Conservation (phyloP, 2,329 filamentous ascomycete genomes). For the Aspergillus sp. region DNA sequence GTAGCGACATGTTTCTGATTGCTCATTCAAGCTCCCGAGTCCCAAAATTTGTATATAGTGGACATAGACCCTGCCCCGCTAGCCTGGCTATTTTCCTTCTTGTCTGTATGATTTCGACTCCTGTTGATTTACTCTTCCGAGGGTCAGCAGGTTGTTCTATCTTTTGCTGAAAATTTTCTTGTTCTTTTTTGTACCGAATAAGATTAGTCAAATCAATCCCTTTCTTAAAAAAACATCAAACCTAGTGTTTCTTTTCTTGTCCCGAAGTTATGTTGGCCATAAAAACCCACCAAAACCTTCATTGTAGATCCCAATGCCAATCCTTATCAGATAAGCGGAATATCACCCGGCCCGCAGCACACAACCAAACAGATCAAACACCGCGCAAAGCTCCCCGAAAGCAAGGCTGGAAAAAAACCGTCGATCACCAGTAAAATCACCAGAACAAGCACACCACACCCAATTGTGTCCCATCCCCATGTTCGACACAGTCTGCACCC, state of each 20-base stretch:
- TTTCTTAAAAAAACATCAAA: neutral
- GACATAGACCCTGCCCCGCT: neutral
- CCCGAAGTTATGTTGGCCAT: neutral
- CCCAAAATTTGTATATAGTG: conserved; percentile 1
- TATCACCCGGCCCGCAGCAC: conserved; percentile 23
- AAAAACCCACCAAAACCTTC: neutral
- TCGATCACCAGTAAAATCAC: neutral
- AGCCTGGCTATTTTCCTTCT: neutral
- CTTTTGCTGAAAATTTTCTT: neutral
- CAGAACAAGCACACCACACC: neutral
- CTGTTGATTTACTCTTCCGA: neutral
- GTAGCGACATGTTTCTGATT: neutral
- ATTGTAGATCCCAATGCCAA: neutral
- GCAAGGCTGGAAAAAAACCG: conserved; percentile 3
- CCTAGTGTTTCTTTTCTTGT: neutral
- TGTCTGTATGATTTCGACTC: neutral
- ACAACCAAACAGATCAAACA: conserved; percentile 5
- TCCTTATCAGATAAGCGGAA: conserved; percentile 15
- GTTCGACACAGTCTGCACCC: conserved; percentile 89
- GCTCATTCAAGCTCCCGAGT: neutral
- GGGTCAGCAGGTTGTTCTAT: neutral
- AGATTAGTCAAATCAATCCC: neutral
- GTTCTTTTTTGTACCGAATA: neutral
- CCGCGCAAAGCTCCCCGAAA: neutral
- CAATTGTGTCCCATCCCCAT: conserved; percentile 48